Evolutionary conservation across 2,329 filamentous ascomycete genomes (phyloP).

Genomic region (Trichothecium sympodiale): DNA sequence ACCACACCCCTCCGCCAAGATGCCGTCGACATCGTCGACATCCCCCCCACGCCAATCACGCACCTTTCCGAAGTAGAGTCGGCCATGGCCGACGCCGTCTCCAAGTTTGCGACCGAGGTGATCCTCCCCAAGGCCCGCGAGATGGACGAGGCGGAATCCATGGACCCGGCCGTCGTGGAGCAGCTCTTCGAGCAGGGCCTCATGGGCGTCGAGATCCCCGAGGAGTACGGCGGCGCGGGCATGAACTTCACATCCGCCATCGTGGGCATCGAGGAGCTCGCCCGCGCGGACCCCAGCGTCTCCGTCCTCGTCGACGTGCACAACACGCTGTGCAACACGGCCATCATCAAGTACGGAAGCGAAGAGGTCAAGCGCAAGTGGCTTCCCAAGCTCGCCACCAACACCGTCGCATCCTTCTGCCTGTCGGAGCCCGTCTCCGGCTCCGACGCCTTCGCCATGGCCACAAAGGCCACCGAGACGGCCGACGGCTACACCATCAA

Average conservation of each 20-base stretch:
- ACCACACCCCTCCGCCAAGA: constrained; percentile 41
- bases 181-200: constrained; percentile 94
- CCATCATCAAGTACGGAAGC: constrained; percentile 75
- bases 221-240: constrained; percentile 89
- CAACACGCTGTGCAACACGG: constrained; percentile 95
- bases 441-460: constrained; percentile 90
- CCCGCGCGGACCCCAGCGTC: constrained; percentile 86
- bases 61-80: constrained; percentile 84
- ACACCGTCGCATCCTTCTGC: constrained; percentile 87
- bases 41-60: constrained; percentile 85
- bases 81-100: constrained; percentile 81
- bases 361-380: constrained; percentile 71
- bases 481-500: constrained; percentile 75
- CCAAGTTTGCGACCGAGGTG: constrained; percentile 81
- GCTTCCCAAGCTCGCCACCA: constrained; percentile 80
- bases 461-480: constrained; percentile 81
- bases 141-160: constrained; percentile 93
- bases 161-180: constrained; percentile 83
- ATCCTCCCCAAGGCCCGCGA: constrained; percentile 86
- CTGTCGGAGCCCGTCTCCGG: constrained; percentile 87
- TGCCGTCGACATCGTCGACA: constrained; percentile 53
- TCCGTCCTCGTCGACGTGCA: constrained; percentile 94
- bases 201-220: constrained; percentile 95
- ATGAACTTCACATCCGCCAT: constrained; percentile 99
- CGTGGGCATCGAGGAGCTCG: constrained; percentile 93